Percentiles rank a stretch among this genome's conserved stretches.
These are phyloP conservation scores for Wickerhamiella nectarea DNA, from an alignment of 805 yeast genomes.

Conservation along the genomic window DNA sequence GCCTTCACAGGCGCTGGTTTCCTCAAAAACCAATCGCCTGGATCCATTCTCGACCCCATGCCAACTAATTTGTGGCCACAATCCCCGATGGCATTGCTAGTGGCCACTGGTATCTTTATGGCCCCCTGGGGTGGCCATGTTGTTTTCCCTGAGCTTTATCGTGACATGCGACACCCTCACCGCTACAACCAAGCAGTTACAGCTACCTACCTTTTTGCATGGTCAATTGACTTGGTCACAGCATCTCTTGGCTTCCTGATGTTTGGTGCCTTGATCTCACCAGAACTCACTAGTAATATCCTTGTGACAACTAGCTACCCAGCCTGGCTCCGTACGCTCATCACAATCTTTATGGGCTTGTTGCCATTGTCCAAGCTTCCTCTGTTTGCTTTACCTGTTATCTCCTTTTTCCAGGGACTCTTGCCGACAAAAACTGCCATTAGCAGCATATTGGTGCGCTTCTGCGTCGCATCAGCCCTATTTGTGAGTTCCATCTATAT, in stretches of 20 bases:
- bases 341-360: constrained; percentile 61
- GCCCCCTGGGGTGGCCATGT: constrained; percentile 82
- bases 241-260: constrained; percentile 56
- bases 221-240: constrained; percentile 44
- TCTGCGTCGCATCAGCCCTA: constrained; percentile 28
- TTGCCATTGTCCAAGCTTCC: constrained; percentile 80
- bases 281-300: constrained; percentile 67
- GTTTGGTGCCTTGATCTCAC: constrained; percentile 57
- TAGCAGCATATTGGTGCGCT: constrained; percentile 40
- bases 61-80: constrained; percentile 59
- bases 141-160: constrained; percentile 57
- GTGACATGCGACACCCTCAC: constrained; percentile 58
- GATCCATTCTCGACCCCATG: constrained; percentile 54
- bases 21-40: constrained; percentile 48
- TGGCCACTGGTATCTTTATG: constrained; percentile 29
- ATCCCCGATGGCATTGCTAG: constrained; percentile 32
- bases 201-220: constrained; percentile 43
- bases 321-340: constrained; percentile 32
- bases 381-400: constrained; percentile 67
- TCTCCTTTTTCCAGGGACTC: constrained; percentile 28
- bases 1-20: constrained; percentile 52
- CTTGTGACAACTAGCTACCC: constrained; percentile 60
- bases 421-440: constrained; percentile 31
- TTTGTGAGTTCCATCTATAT: constrained; percentile 48
- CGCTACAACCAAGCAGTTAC: constrained; percentile 41